Percentiles rank a stretch among this genome's conserved stretches.
Evolutionary conservation across 2,329 filamentous ascomycete genomes (phyloP).

Genomic region (Macrophomina pseudophaseolina): DNA sequence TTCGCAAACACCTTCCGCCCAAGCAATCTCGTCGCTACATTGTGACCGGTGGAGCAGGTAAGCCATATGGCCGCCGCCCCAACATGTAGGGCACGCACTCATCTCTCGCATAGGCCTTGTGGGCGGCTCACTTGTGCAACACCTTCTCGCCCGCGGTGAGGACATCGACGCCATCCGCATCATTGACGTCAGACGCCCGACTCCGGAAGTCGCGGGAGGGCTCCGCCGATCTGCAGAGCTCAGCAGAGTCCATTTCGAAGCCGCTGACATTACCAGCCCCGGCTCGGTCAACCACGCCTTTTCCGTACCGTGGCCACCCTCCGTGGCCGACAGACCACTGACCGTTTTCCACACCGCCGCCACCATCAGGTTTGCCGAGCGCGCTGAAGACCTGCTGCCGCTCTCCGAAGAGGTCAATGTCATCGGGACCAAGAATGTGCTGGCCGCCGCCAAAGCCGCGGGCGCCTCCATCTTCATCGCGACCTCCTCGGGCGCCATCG

Average conservation of each 20-base stretch:
- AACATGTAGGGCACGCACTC: background rate
- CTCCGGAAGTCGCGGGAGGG: conserved; percentile 42
- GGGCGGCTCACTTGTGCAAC: conserved; percentile 60
- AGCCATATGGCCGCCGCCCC: background rate
- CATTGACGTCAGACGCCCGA: conserved; percentile 52
- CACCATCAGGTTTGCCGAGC: conserved; percentile 58
- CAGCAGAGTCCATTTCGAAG: conserved; percentile 49
- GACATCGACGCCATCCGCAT: conserved; percentile 58
- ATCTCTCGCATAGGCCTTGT: conserved; percentile 53
- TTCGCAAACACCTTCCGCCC: conserved; percentile 42
- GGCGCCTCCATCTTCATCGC: conserved; percentile 59
- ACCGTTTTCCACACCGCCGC: conserved; percentile 65
- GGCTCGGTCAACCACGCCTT: conserved; percentile 54
- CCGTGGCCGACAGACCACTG: conserved; percentile 52
- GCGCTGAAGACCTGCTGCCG: conserved; percentile 52
- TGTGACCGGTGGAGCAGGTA: conserved; percentile 46
- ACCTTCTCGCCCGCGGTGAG: conserved; percentile 60
- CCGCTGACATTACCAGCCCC: conserved; percentile 58
- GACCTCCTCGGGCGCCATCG: conserved; percentile 59
- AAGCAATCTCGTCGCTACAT: conserved; percentile 47
- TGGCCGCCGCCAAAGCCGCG: conserved; percentile 52
- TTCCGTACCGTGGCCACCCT: conserved; percentile 52
- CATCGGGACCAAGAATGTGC: conserved; percentile 55
- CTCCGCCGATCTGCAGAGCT: conserved; percentile 49
- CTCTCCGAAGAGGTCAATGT: conserved; percentile 58